phyloP scores from a whole-genome alignment of 495 filamentous ascomycete species.

The Rusavskia elegans region DNA sequence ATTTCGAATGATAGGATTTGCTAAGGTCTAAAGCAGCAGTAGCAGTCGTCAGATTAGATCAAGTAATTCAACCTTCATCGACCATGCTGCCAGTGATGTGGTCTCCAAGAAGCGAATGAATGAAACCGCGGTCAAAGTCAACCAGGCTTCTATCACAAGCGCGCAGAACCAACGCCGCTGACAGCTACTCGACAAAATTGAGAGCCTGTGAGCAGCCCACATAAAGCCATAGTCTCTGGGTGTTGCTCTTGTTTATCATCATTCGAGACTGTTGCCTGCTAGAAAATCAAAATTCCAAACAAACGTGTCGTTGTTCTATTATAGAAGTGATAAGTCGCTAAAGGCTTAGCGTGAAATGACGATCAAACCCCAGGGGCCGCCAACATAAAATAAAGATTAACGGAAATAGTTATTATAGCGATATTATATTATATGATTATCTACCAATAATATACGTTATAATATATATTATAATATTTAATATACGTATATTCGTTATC shows the following conservation, averaged over 20 bases:
- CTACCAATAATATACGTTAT: no score
- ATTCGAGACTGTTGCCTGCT: not conserved
- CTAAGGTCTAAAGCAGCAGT: no score
- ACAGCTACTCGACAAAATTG: conserved; percentile 2
- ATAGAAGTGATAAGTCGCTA: not conserved
- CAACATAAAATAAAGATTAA: not conserved
- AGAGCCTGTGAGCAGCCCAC: not conserved
- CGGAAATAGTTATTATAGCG: no score
- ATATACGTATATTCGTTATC: no score
- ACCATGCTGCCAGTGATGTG: conserved; percentile 5
- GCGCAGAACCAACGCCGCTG: not conserved
- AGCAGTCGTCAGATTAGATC: conserved; percentile 37
- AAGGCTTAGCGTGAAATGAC: not conserved
- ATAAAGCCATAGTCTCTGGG: not conserved
- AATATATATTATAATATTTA: no score
- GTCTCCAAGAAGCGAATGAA: conserved; percentile 5
- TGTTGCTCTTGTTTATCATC: not conserved
- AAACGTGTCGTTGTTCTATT: not conserved
- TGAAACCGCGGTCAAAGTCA: conserved; percentile 22
- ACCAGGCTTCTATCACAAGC: conserved; percentile 12
- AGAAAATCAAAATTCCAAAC: not conserved
- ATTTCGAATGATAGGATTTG: no score
- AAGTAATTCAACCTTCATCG: conserved; percentile 35
- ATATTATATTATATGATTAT: no score
- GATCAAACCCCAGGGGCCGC: not conserved